Conservation (phyloP, 257 asterid genomes). For the Solanum sejunctum region DNA sequence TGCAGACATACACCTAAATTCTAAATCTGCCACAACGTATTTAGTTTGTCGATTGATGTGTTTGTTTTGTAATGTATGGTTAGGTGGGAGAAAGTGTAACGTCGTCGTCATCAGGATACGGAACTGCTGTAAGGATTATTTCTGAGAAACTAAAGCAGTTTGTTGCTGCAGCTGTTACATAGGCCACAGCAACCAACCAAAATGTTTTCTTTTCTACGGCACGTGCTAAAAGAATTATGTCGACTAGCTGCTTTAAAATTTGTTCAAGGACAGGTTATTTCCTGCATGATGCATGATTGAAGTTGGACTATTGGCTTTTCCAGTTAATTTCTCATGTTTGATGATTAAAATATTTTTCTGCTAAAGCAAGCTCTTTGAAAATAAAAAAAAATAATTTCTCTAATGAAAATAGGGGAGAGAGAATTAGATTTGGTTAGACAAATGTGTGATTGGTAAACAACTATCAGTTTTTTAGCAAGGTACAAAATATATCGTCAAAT, state of each 20-base stretch:
- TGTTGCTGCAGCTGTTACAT: background rate
- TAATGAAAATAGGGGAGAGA: background rate
- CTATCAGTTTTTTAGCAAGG: too few relatives aligned
- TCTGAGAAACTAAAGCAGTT: background rate
- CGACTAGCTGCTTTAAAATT: background rate
- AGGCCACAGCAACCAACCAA: background rate
- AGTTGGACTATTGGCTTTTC: background rate
- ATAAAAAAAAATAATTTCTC: too few relatives aligned
- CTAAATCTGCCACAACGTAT: background rate
- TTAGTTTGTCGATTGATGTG: background rate
- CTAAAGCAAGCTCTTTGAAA: too few relatives aligned
- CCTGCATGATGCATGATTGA: background rate
- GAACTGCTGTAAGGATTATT: background rate
- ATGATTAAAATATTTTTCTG: too few relatives aligned
- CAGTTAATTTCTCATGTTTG: background rate
- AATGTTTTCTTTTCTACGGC: background rate
- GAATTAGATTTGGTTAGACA: too few relatives aligned
- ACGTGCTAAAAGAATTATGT: background rate
- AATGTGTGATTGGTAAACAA: too few relatives aligned
- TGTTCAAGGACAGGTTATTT: background rate
- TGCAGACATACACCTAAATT: background rate
- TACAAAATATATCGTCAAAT: too few relatives aligned
- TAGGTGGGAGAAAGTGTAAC: background rate
- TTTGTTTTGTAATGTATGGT: background rate
- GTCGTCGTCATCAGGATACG: background rate